Evolutionary conservation across 345 rosid species (phyloP), one percentile per base, ranked within the genome.

Genomic region (Eucalyptus tenuipes): DNA sequence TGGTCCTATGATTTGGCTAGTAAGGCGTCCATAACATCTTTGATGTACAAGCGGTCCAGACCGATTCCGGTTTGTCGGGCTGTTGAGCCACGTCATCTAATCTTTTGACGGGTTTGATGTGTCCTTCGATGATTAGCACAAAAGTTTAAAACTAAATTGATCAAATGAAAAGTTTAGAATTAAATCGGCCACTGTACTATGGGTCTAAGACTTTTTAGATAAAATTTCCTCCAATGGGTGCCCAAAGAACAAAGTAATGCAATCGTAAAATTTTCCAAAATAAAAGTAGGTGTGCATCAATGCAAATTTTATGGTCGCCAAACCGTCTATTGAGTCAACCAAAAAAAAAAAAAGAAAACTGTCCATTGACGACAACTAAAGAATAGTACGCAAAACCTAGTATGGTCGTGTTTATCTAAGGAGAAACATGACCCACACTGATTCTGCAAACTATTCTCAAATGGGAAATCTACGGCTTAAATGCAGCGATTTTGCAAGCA

Each of bases 131-230:
- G 5, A 64, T 7, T 3, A 15, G 18, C 0, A 15, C 5, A 64
- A 14, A n/a, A 64, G 4, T n/a, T 64, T 7, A 14, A 3, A 5
- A 64, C 9, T n/a, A n/a, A 64, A n/a, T n/a, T 64, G 1, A 5
- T 8, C 3, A 64, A n/a, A n/a, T 13, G 2, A 64, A 64, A 64
- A 7, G 0, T 64, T n/a, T 64, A 4, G 0, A 31, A n/a, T 2
- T 64, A 15, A 64, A 64, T n/a, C 5, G 2, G 0, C 3, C 5
- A 0, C 8, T 14, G 2, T n/a, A n/a, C 2, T 3, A n/a, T 64
- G 17, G 9, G 1, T 64, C 15, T 7, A n/a, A 2, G 40, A 14
- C 37, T 14, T 64, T 64, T 64, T 7, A 13, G 4, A n/a, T 15
- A n/a, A 64, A 8, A 4, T 29, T 14, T 29, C 20, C 40, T 14